Conservation (phyloP, 805 yeast species). For the Maudiozyma bulderi region DNA sequence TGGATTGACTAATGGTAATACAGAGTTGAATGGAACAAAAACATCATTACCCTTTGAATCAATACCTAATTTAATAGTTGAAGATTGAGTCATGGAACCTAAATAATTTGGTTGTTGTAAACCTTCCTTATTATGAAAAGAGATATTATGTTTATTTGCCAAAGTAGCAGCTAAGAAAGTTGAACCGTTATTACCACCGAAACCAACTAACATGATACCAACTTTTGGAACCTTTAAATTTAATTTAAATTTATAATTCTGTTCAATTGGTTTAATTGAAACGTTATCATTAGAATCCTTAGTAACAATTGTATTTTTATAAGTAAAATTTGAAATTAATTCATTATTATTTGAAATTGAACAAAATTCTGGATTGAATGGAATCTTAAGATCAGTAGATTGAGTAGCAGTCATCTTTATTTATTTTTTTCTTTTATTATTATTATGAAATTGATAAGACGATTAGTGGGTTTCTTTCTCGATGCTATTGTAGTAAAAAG, state of each 20-base stretch:
- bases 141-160: constrained; percentile 72
- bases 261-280: constrained; percentile 57
- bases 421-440: no score
- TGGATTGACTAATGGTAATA: constrained; percentile 83
- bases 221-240: constrained; percentile 74
- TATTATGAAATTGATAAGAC: no score
- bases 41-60: constrained; percentile 76
- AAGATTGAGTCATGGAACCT: constrained; percentile 90
- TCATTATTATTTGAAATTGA: constrained; percentile 1
- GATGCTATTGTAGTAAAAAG: no score
- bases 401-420: constrained; percentile 1
- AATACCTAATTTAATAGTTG: constrained; percentile 83
- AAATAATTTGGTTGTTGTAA: constrained; percentile 64
- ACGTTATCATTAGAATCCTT: constrained; percentile 34
- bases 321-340: constrained; percentile 6
- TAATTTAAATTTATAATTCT: constrained; percentile 76
- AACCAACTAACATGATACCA: constrained; percentile 85
- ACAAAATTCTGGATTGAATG: constrained; percentile 5
- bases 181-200: constrained; percentile 95
- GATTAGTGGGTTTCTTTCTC: no score
- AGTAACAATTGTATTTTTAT: constrained; percentile 35
- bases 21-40: constrained; percentile 82
- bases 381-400: not conserved
- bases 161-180: constrained; percentile 77
- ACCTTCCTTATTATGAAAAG: constrained; percentile 76